Base-by-base conservation (phyloP, 1,139 yeast species). In the Diutina pseudorugosa region DNA sequence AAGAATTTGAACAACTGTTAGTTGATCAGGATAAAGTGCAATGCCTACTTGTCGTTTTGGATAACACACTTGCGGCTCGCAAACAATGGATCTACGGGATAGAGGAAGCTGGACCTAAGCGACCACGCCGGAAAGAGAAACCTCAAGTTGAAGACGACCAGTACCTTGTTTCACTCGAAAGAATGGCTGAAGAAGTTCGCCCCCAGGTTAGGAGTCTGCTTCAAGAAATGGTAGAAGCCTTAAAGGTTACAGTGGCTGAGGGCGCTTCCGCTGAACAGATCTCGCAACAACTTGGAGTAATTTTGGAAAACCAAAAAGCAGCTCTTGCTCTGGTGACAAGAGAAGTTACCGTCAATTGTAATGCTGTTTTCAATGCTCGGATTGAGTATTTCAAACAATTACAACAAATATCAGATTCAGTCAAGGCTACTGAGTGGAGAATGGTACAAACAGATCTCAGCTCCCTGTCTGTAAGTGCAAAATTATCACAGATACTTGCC, bases 361-460 rank as follows among this genome's bases (percentile, higher is more conserved):
- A 88, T 57, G 76, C 77, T 30, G 76, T 86, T 0, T 91, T 83
- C 66, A 93, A 93, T 65, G 72, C 83, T 6, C 80, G 94, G 55
- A 76, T 91, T 50, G 88, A 79, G 50, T 93, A 90, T 64, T 93
- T 83, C 67, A 82, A 83, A 59, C 93, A 88, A 57, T 73, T 93
- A 50, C 98, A 93, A 65, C 84, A 76, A 53, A 77, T 91, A 40
- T 89, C 96, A 0, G 98, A 93, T 65, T 82, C 82, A 51, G 90
- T 89, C 18, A 72, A 67, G 55, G 61, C 70, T 20, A 62, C 49
- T 4, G 49, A 25, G 6, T 45, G 36, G 40, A 3, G n/a, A 8
- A 25, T 45, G 40, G 4, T 14, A 2, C 49, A 18, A 16, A 2
- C 36, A 4, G n/a, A 12, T 14, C 36, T 30, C 36, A 30, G 14